phyloP scores from a whole-genome alignment of 2,329 filamentous ascomycete genomes.

The Paecilomyces formosus region DNA sequence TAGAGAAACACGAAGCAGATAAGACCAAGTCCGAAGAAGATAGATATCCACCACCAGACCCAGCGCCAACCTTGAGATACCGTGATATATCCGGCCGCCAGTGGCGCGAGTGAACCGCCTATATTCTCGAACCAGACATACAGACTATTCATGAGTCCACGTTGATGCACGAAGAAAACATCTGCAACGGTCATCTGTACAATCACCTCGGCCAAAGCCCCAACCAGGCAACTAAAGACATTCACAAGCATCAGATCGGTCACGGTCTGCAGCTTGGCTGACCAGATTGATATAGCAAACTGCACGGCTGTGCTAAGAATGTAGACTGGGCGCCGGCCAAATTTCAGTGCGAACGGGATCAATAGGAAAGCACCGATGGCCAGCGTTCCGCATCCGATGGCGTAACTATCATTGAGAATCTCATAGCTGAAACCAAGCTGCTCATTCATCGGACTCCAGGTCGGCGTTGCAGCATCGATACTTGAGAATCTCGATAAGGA shows the following conservation, averaged over 20 bases:
- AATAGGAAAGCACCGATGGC: constrained; percentile 37
- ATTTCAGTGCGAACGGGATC: constrained; percentile 41
- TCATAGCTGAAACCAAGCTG: constrained; percentile 38
- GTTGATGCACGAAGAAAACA: constrained; percentile 43
- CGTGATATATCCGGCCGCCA: constrained; percentile 27
- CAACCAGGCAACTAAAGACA: constrained; percentile 36
- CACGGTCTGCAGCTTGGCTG: constrained; percentile 33
- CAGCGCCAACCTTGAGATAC: constrained; percentile 42
- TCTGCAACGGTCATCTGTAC: constrained; percentile 44
- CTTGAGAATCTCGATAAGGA: background rate
- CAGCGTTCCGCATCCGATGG: constrained; percentile 35
- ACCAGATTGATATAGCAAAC: constrained; percentile 34
- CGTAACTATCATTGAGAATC: constrained; percentile 40
- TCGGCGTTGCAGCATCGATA: constrained; percentile 33
- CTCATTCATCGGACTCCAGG: constrained; percentile 36
- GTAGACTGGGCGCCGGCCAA: constrained; percentile 40
- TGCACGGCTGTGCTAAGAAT: constrained; percentile 34
- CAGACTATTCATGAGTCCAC: constrained; percentile 40
- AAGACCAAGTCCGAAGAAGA: constrained; percentile 32
- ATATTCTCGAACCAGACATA: constrained; percentile 32
- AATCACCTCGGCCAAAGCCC: constrained; percentile 37
- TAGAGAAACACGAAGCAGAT: constrained; percentile 38
- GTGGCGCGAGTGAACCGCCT: constrained; percentile 14
- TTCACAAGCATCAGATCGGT: constrained; percentile 40
- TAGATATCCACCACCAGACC: constrained; percentile 42